phyloP scores from a whole-genome alignment of 257 asterid genomes.

The Ligustrum vulgare region DNA sequence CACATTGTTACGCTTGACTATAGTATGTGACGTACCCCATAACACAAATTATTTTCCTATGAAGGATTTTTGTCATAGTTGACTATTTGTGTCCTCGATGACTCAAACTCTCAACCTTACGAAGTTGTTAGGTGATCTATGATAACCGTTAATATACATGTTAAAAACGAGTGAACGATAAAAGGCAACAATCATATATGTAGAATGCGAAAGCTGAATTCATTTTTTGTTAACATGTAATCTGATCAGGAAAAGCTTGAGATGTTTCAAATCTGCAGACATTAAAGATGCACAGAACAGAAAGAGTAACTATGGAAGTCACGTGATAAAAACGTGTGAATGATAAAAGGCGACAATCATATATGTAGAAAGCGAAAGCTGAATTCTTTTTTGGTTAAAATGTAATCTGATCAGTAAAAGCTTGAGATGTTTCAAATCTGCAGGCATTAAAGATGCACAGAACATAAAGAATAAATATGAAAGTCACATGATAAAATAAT shows the following conservation, averaged over 20 bases:
- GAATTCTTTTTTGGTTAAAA: neutral
- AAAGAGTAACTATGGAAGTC: neutral
- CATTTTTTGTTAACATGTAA: neutral
- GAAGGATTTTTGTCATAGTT: too few species aligned
- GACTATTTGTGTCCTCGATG: too few species aligned
- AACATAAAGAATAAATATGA: neutral
- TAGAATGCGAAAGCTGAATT: neutral
- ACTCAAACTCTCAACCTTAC: too few species aligned
- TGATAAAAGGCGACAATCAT: neutral
- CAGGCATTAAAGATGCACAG: neutral
- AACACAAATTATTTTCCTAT: too few species aligned
- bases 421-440: neutral
- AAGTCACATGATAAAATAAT: neutral
- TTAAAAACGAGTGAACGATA: too few species aligned
- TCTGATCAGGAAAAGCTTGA: neutral
- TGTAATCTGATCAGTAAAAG: neutral
- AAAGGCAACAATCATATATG: neutral
- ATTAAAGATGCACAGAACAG: neutral
- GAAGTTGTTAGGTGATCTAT: too few species aligned
- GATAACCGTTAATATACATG: too few species aligned
- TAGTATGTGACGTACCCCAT: too few species aligned
- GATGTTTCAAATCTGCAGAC: neutral
- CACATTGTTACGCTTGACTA: too few species aligned
- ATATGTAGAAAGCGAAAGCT: neutral
- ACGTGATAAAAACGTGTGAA: neutral